Percentiles rank a stretch among this genome's conserved stretches.
Evolutionary conservation across 2,329 filamentous ascomycete species (phyloP).

Genomic region (Cladobotryum protrusum): DNA sequence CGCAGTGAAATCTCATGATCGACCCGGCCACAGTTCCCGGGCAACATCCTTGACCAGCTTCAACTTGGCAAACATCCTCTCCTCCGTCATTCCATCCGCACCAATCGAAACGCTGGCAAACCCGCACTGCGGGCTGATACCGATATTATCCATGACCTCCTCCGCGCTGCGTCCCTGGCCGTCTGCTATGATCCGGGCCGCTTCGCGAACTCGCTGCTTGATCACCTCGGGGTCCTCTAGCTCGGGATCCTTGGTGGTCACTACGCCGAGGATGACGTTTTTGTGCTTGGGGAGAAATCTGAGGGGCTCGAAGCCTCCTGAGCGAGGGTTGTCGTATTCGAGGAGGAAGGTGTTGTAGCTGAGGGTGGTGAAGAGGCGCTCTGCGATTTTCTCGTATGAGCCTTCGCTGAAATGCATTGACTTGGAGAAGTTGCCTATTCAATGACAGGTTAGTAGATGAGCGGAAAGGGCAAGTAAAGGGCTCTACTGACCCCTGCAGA

Average conservation of each 20-base stretch:
- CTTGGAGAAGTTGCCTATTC: slow-evolving; percentile 55
- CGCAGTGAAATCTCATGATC: neutral
- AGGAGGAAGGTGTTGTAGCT: slow-evolving; percentile 58
- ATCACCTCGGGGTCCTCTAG: slow-evolving; percentile 51
- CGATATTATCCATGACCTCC: slow-evolving; percentile 58
- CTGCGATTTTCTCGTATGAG: slow-evolving; percentile 56
- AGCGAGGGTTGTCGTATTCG: slow-evolving; percentile 52
- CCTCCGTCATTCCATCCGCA: slow-evolving; percentile 54
- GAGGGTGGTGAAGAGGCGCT: slow-evolving; percentile 53
- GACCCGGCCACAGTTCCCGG: slow-evolving; percentile 53
- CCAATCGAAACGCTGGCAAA: slow-evolving; percentile 65
- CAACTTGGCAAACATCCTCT: slow-evolving; percentile 66
- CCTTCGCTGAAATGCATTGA: slow-evolving; percentile 59
- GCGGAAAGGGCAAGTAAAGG: neutral
- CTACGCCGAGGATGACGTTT: slow-evolving; percentile 55
- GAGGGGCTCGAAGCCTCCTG: slow-evolving; percentile 57
- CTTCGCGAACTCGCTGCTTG: slow-evolving; percentile 47
- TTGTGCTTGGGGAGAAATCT: slow-evolving; percentile 53
- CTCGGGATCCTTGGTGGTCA: slow-evolving; percentile 54
- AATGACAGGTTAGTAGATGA: slow-evolving; percentile 21
- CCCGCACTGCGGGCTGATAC: slow-evolving; percentile 64
- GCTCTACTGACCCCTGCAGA: slow-evolving; percentile 34
- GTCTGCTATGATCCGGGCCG: slow-evolving; percentile 60
- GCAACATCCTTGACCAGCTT: slow-evolving; percentile 62
- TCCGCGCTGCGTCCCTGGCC: slow-evolving; percentile 56